Base-by-base conservation (phyloP, 2,329 filamentous ascomycete species). In the Sclerotinia minor region DNA sequence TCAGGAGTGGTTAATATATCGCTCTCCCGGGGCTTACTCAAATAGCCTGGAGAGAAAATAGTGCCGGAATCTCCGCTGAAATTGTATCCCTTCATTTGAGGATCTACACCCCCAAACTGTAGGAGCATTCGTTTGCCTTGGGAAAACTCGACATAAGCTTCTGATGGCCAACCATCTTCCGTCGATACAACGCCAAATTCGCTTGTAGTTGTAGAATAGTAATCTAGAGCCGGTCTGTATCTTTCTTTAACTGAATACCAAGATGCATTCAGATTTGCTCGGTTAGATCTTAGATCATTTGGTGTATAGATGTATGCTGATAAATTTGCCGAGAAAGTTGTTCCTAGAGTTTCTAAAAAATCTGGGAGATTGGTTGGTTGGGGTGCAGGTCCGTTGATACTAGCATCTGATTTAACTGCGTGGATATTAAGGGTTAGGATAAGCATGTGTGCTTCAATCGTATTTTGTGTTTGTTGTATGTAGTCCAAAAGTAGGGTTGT, bases 81-180 rank as follows among this genome's bases (percentile, higher is more conserved):
- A 71, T 89, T 81, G 73, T 89, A 89, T 3, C 72, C 75, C 13
- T 74, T 70, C 79, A 89, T 83, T 67, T 88, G 84, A 2, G 84
- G 77, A 74, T 88, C 87, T 6, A 89, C 75, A 0, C 75, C 78
- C 1, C 87, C 87, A 74, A 85, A 87, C 49, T 82, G 81, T 11
- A 85, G 75, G 2, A 90, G 73, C 2, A 89, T 72, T 44, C 87
- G 80, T 71, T 82, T 82, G n/a, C 80, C 80, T 58, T 81, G 78
- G 2, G 80, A 79, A 55, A 88, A 81, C 71, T 87, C 84, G 45
- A 89, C 76, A 71, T 82, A 87, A 26, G 82, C 80, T 71, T 86
- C 83, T n/a, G 82, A 84, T 0, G 88, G 88, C 88, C 88, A 90
- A 15, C 88, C 88, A 76, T 87, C 81, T 0, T 80, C 74, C 0